phyloP scores from a whole-genome alignment of 805 yeast genomes.

The Starmerella ratchasimensis region DNA sequence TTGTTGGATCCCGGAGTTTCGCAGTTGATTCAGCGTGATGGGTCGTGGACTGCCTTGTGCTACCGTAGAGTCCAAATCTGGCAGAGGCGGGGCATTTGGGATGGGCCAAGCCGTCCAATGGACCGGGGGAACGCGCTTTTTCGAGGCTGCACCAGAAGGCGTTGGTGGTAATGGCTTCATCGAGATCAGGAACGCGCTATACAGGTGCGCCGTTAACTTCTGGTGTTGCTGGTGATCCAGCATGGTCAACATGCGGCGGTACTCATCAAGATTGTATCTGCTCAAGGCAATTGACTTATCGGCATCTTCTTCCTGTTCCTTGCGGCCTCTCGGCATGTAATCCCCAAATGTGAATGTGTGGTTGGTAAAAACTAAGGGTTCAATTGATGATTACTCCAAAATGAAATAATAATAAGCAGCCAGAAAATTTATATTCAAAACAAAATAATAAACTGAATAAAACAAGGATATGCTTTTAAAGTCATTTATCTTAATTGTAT shows the following conservation, averaged over 20 bases:
- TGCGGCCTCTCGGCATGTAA: neutral
- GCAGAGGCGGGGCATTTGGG: slow-evolving; percentile 17
- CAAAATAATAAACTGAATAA: too few relatives aligned
- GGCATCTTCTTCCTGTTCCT: neutral
- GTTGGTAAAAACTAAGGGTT: too few relatives aligned
- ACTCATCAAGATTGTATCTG: slow-evolving; percentile 1
- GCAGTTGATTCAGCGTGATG: neutral
- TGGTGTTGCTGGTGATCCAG: slow-evolving; percentile 20
- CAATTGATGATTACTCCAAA: too few relatives aligned
- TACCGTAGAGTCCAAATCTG: slow-evolving; percentile 9
- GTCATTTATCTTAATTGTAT: too few relatives aligned
- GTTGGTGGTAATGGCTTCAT: too few relatives aligned
- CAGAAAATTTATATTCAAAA: too few relatives aligned
- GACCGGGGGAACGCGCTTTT: slow-evolving; percentile 25
- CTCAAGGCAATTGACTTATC: too few relatives aligned
- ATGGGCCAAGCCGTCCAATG: slow-evolving; percentile 54
- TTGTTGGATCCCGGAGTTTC: too few relatives aligned
- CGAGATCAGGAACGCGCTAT: slow-evolving; percentile 39
- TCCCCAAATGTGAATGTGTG: neutral
- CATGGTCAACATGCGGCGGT: slow-evolving; percentile 6
- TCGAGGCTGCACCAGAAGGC: too few relatives aligned
- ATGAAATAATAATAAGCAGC: too few relatives aligned
- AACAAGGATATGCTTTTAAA: too few relatives aligned
- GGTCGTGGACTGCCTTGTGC: slow-evolving; percentile 8
- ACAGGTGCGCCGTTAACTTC: slow-evolving; percentile 54